phyloP scores from a whole-genome alignment of 768 basidiomycete species.

The Collybia mongolica region DNA sequence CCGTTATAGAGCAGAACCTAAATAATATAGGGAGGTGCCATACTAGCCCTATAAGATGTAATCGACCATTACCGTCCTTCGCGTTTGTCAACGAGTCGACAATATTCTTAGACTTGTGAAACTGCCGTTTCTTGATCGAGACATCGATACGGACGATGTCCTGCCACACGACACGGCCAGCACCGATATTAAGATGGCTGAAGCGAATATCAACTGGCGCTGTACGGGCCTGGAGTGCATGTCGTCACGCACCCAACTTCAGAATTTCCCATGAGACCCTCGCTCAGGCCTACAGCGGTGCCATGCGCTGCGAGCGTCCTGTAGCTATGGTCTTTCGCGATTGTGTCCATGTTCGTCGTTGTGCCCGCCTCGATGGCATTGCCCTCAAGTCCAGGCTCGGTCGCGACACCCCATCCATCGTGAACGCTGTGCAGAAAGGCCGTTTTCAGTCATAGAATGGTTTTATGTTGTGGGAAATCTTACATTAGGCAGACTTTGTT shows the following conservation, averaged over 20 bases:
- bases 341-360: slow-evolving; percentile 88
- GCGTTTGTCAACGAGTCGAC: slow-evolving; percentile 74
- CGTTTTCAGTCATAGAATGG: background rate
- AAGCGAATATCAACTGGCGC: background rate
- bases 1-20: background rate
- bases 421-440: slow-evolving; percentile 62
- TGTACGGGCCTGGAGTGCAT: background rate
- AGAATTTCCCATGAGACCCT: slow-evolving; percentile 97
- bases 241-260: slow-evolving; percentile 80
- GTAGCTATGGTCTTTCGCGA: slow-evolving; percentile 73
- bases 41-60: slow-evolving; percentile 90
- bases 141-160: slow-evolving; percentile 96
- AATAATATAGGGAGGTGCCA: slow-evolving; percentile 17
- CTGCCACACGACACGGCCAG: slow-evolving; percentile 95
- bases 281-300: slow-evolving; percentile 87
- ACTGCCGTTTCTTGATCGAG: slow-evolving; percentile 83
- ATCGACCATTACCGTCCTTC: slow-evolving; percentile 76
- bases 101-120: slow-evolving; percentile 76
- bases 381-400: slow-evolving; percentile 68
- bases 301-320: slow-evolving; percentile 82
- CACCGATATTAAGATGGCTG: slow-evolving; percentile 93
- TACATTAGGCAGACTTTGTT: slow-evolving; percentile 93
- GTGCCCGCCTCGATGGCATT: slow-evolving; percentile 85
- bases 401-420: slow-evolving; percentile 92
- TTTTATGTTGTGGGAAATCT: slow-evolving; percentile 21